Percentiles rank a stretch among this genome's conserved stretches.
Conservation (phyloP, 768 basidiomycete species). For the Kwoniella dendrophila region DNA sequence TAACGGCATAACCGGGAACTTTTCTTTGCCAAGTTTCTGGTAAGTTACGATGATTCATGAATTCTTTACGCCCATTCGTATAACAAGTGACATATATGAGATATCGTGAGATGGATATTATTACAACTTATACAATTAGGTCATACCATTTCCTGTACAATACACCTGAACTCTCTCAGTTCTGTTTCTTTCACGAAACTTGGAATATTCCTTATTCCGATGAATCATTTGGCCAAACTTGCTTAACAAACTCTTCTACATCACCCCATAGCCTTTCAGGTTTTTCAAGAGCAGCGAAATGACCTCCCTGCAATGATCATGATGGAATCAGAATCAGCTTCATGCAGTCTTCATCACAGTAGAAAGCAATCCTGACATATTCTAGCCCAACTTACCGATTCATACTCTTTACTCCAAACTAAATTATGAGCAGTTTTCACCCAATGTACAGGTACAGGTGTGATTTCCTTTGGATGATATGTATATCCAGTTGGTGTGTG, state of each 20-base stretch:
- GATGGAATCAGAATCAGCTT: background rate
- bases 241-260: constrained; percentile 53
- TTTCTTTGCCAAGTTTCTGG: too few relatives aligned
- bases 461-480: constrained; percentile 50
- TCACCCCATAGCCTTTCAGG: constrained; percentile 50
- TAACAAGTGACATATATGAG: too few relatives aligned
- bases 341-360: background rate
- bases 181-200: too few relatives aligned
- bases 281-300: constrained; percentile 55
- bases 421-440: constrained; percentile 45
- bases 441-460: constrained; percentile 45
- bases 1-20: too few relatives aligned
- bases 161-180: too few relatives aligned
- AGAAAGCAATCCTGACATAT: too few relatives aligned
- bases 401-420: constrained; percentile 50
- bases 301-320: constrained; percentile 41
- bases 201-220: background rate
- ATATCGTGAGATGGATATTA: too few relatives aligned
- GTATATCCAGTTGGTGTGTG: constrained; percentile 50
- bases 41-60: too few relatives aligned
- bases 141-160: too few relatives aligned
- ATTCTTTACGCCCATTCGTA: too few relatives aligned
- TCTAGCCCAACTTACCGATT: constrained; percentile 40
- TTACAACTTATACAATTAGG: too few relatives aligned
- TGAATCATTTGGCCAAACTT: constrained; percentile 32